Conservation (phyloP, 495 filamentous ascomycete genomes). For the Talaromyces trachyspermus region DNA sequence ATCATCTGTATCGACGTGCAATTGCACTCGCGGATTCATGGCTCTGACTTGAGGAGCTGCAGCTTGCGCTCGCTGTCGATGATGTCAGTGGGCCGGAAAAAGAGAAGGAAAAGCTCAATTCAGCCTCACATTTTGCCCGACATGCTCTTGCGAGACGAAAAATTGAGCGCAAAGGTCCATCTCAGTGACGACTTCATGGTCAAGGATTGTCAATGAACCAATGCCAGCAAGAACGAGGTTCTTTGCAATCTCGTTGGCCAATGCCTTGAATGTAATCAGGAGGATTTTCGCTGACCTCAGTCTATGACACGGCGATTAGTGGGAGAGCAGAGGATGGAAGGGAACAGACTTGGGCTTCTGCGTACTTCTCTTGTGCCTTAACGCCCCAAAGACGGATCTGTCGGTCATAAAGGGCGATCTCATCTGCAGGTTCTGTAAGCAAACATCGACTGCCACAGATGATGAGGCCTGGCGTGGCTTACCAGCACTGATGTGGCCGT, state of each 20-base stretch:
- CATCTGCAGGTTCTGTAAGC: constrained; percentile 49
- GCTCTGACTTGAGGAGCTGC: constrained; percentile 69
- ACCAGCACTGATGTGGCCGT: constrained; percentile 47
- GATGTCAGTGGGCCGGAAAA: background rate
- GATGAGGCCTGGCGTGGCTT: too few species aligned
- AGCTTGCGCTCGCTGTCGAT: constrained; percentile 66
- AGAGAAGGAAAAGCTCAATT: background rate
- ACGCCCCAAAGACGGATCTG: constrained; percentile 99
- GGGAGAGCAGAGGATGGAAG: background rate
- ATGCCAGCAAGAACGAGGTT: constrained; percentile 96
- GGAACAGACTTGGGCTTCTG: background rate
- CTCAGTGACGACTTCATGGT: constrained; percentile 68
- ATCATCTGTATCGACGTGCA: constrained; percentile 59
- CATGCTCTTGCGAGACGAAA: constrained; percentile 62
- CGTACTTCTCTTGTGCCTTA: constrained; percentile 76
- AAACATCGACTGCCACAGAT: background rate
- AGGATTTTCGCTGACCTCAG: constrained; percentile 88
- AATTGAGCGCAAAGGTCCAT: constrained; percentile 85
- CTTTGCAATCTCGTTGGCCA: constrained; percentile 95
- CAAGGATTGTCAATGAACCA: constrained; percentile 81
- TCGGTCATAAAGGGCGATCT: constrained; percentile 95
- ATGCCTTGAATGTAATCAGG: constrained; percentile 76
- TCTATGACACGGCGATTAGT: constrained; percentile 30
- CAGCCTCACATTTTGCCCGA: constrained; percentile 68
- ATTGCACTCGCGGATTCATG: constrained; percentile 83